Evolutionary conservation across 139 green algal genomes (phyloP).

Genomic region (Chloropicon primus): DNA sequence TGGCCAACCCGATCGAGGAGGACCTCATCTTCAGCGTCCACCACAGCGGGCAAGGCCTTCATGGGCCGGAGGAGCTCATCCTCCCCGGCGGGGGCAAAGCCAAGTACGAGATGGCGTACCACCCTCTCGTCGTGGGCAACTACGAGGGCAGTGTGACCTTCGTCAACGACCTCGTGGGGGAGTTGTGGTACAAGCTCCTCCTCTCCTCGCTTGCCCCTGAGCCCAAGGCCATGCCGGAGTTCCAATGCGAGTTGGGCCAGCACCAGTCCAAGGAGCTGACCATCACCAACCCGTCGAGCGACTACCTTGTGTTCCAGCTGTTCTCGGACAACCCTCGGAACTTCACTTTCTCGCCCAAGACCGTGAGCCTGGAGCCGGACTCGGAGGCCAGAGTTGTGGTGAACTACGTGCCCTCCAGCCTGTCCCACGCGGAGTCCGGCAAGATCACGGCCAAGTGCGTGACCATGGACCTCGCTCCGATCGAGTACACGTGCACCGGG

Average conservation of each 20-base stretch:
- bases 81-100: conserved; percentile 8
- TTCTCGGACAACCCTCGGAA: conserved; percentile 18
- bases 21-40: conserved; percentile 24
- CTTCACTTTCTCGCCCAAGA: conserved; percentile 14
- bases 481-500: conserved; percentile 18
- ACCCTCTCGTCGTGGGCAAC: conserved; percentile 3
- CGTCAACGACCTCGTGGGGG: background rate
- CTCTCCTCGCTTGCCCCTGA: background rate
- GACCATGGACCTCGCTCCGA: background rate
- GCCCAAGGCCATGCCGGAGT: conserved; percentile 15
- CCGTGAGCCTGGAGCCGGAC: conserved; percentile 16
- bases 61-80: conserved; percentile 23
- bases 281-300: conserved; percentile 37
- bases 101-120: conserved; percentile 4
- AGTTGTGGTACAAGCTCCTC: background rate
- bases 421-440: conserved; percentile 21
- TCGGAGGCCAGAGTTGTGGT: conserved; percentile 14
- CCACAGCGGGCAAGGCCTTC: conserved; percentile 24
- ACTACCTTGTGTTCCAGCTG: conserved; percentile 6
- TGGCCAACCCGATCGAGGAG: conserved; percentile 33
- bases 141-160: conserved; percentile 9
- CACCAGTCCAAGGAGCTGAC: conserved; percentile 2
- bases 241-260: conserved; percentile 30
- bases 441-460: conserved; percentile 18
- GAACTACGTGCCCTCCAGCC: conserved; percentile 28